Base-by-base conservation (phyloP, 164 flowering plant genomes). In the Umbellularia californica region DNA sequence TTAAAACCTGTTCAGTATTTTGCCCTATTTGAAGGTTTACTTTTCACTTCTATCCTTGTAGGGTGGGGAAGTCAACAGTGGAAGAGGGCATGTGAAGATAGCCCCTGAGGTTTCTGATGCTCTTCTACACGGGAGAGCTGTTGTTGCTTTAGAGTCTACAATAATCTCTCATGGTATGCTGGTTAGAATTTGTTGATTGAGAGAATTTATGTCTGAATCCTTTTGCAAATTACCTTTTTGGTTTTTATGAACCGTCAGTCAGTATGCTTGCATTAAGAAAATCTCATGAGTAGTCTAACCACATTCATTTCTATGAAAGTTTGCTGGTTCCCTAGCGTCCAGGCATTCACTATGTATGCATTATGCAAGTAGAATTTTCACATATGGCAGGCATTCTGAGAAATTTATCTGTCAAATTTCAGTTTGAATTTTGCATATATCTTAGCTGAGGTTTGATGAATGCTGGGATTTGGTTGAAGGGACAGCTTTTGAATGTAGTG, bases 71-170 rank as follows among this genome's bases (percentile, higher is more conserved):
- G 75, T 70, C 35, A 24, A 60, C 60, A 25, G 51, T 41, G 25
- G 68, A 19, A 24, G 65, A 63, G 75, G 71, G 35, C 13, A 64
- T 0, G 27, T 75, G 72, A 93, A 89, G 85, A 50, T 95, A 50
- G 88, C 93, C 27, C 79, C 87, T 2, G 89, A 90, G 68, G 99
- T 95, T 69, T 77, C 87, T 7, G 81, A 87, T 58, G 99, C 99
- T 69, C 77, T 93, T 72, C 81, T 90, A 2, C 73, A 27, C 70
- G 99, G 98, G 24, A 76, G 60, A 41, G 82, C 98, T 3, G 93
- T 92, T 79, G 92, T 92, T 81, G 98, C 97, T 77, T 84, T 93
- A 27, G 97, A 93, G 75, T 93, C 98, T 25, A 93, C 98, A 64
- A 90, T 93, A 25, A 93, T 93, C 22, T 90, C 94, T 55, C 97